Percentiles rank a stretch among this genome's conserved stretches.
These are phyloP conservation scores for Phytophthora ramorum DNA, from an alignment of 352 stramenopile genomes.

Conservation along the genomic window DNA sequence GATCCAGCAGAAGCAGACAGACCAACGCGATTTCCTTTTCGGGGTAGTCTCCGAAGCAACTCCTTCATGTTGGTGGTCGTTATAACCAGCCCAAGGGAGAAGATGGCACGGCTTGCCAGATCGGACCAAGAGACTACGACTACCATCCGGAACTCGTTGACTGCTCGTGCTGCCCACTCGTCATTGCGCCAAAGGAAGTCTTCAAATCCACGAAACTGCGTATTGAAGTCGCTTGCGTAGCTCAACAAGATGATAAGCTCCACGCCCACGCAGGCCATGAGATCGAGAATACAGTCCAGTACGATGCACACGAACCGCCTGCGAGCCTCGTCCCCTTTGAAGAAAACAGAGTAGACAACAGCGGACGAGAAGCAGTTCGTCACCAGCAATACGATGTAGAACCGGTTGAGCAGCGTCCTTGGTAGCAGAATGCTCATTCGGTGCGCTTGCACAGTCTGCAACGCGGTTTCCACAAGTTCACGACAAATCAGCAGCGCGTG, in stretches of 20 bases:
- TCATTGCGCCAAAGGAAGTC: constrained; percentile 12
- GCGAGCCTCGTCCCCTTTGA: constrained; percentile 7
- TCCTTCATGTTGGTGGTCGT: constrained; percentile 17
- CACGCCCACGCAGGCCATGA: constrained; percentile 11
- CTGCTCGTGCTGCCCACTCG: constrained; percentile 10
- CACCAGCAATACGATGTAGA: constrained; percentile 31
- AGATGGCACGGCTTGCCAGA: constrained; percentile 18
- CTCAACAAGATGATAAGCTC: constrained; percentile 5
- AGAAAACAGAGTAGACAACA: constrained; percentile 6
- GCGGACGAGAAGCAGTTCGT: constrained; percentile 19
- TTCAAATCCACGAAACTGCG: not conserved
- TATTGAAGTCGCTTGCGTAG: constrained; percentile 13
- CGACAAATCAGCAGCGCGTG: constrained; percentile 23
- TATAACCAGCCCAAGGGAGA: constrained; percentile 14
- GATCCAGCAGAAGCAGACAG: not conserved
- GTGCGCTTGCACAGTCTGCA: constrained; percentile 35
- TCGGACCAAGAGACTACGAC: constrained; percentile 24
- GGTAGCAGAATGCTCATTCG: constrained; percentile 31
- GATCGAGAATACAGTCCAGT: constrained; percentile 14
- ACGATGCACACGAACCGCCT: constrained; percentile 12
- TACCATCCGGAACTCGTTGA: constrained; percentile 28
- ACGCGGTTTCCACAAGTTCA: constrained; percentile 26
- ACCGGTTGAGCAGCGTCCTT: constrained; percentile 24
- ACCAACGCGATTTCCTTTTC: not conserved
- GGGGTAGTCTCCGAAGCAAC: constrained; percentile 1